These are phyloP conservation scores for Ehretia macrophylla DNA, from an alignment of 257 asterid species.

Conservation along the genomic window DNA sequence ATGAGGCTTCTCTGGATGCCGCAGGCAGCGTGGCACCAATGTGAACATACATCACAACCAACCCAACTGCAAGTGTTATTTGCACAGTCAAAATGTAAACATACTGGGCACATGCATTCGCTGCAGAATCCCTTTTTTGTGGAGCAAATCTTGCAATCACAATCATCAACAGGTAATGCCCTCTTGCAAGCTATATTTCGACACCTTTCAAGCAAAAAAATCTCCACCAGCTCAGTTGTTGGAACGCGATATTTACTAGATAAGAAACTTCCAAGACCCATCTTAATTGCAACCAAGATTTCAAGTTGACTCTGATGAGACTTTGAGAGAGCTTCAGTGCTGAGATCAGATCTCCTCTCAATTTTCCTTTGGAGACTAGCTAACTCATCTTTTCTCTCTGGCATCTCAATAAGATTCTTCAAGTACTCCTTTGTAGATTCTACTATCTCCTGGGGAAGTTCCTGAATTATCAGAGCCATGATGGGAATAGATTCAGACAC, in stretches of 20 bases:
- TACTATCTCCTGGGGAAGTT: conserved; percentile 59
- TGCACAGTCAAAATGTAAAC: conserved; percentile 81
- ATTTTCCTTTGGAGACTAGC: conserved; percentile 57
- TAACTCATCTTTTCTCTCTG: conserved; percentile 57
- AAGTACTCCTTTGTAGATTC: conserved; percentile 65
- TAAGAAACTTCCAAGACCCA: conserved; percentile 60
- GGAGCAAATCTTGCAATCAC: conserved; percentile 84
- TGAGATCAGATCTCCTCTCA: conserved; percentile 74
- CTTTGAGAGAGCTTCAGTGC: conserved; percentile 63
- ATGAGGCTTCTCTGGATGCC: conserved; percentile 67
- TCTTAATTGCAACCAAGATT: conserved; percentile 62
- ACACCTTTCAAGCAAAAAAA: conserved; percentile 75
- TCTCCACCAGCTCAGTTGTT: conserved; percentile 56
- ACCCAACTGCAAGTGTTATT: conserved; percentile 92
- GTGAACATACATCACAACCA: conserved; percentile 84
- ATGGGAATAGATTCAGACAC: conserved; percentile 61
- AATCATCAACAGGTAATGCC: conserved; percentile 69
- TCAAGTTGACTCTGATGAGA: conserved; percentile 73
- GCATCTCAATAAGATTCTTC: conserved; percentile 41
- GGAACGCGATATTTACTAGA: conserved; percentile 41
- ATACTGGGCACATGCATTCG: conserved; percentile 91
- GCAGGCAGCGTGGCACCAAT: conserved; percentile 91
- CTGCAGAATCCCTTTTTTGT: conserved; percentile 81
- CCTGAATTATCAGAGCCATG: conserved; percentile 69
- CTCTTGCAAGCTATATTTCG: conserved; percentile 69